Percentiles rank a stretch among this genome's conserved stretches.
These are phyloP conservation scores for Aspergillus tanneri DNA, from an alignment of 2,329 filamentous ascomycete genomes.

Conservation along the genomic window DNA sequence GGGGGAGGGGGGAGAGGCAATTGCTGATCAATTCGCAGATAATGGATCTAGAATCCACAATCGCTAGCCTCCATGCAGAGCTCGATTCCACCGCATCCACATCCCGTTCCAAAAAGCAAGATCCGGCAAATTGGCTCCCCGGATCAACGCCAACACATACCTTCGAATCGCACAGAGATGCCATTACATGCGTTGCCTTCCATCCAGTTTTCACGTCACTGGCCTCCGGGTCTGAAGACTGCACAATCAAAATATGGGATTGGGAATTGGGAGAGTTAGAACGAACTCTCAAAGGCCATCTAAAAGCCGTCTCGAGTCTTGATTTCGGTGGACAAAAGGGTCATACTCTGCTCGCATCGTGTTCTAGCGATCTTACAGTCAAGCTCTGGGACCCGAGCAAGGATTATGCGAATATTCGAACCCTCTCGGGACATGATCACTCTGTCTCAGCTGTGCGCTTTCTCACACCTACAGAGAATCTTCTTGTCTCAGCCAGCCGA, in stretches of 20 bases:
- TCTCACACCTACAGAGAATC: slow-evolving; percentile 72
- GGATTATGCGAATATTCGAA: slow-evolving; percentile 91
- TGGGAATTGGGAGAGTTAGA: slow-evolving; percentile 91
- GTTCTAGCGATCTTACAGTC: slow-evolving; percentile 84
- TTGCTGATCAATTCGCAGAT: slow-evolving; percentile 57
- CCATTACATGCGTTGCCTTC: slow-evolving; percentile 87
- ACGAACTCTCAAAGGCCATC: slow-evolving; percentile 85
- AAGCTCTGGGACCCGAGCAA: slow-evolving; percentile 91
- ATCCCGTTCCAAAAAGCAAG: slow-evolving; percentile 13
- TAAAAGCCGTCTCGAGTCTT: slow-evolving; percentile 78
- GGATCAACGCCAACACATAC: slow-evolving; percentile 64
- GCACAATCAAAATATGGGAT: slow-evolving; percentile 95
- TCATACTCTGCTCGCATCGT: slow-evolving; percentile 74
- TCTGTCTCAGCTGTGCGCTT: slow-evolving; percentile 85
- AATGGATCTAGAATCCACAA: slow-evolving; percentile 85
- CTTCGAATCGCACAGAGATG: slow-evolving; percentile 75
- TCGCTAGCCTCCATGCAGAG: slow-evolving; percentile 52
- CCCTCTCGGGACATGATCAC: slow-evolving; percentile 86
- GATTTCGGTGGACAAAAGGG: slow-evolving; percentile 85
- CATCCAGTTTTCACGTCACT: slow-evolving; percentile 87
- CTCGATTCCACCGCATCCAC: slow-evolving; percentile 14
- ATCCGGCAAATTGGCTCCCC: slow-evolving; percentile 26
- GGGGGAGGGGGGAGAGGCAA: no score
- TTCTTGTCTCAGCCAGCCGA: slow-evolving; percentile 80
- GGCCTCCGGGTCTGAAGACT: slow-evolving; percentile 89